Evolutionary conservation across 495 filamentous ascomycete species (phyloP).

Genomic region (Aspergillus taichungensis): DNA sequence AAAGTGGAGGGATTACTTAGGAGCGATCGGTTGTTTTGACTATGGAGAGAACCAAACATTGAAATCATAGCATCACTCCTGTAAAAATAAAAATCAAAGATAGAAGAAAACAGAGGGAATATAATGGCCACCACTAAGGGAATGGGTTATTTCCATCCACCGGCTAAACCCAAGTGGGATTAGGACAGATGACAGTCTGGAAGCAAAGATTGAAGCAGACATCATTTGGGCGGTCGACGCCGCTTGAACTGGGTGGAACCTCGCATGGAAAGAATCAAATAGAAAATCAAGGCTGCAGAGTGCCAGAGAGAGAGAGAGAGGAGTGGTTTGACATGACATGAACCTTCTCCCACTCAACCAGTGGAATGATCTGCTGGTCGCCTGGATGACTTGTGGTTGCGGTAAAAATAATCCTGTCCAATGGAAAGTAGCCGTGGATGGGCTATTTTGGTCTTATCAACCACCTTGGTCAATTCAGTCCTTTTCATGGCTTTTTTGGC

Average conservation of each 20-base stretch:
- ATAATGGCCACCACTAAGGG: neutral
- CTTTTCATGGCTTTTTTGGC: too few species aligned
- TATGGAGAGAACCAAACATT: neutral
- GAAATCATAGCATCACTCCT: slow-evolving; percentile 2
- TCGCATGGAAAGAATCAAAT: slow-evolving; percentile 4
- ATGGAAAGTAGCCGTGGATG: too few species aligned
- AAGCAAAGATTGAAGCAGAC: slow-evolving; percentile 13
- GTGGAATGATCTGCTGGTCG: neutral
- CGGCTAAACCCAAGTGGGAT: slow-evolving; percentile 6
- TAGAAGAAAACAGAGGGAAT: slow-evolving; percentile 2
- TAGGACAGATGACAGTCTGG: slow-evolving; percentile 1
- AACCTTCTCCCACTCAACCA: neutral
- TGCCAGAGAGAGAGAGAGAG: neutral
- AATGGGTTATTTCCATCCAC: neutral
- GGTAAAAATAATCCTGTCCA: too few species aligned
- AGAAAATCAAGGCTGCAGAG: slow-evolving; percentile 2
- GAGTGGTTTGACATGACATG: neutral
- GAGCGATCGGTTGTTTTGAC: too few species aligned
- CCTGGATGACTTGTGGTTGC: too few species aligned
- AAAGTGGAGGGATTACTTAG: neutral
- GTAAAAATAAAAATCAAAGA: neutral
- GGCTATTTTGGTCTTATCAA: too few species aligned
- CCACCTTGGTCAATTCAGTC: too few species aligned
- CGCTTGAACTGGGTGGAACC: slow-evolving; percentile 23
- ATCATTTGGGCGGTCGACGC: slow-evolving; percentile 27